phyloP scores from a whole-genome alignment of 371 early-diverging fungal genomes.

The Syncephalis plumigaleata region DNA sequence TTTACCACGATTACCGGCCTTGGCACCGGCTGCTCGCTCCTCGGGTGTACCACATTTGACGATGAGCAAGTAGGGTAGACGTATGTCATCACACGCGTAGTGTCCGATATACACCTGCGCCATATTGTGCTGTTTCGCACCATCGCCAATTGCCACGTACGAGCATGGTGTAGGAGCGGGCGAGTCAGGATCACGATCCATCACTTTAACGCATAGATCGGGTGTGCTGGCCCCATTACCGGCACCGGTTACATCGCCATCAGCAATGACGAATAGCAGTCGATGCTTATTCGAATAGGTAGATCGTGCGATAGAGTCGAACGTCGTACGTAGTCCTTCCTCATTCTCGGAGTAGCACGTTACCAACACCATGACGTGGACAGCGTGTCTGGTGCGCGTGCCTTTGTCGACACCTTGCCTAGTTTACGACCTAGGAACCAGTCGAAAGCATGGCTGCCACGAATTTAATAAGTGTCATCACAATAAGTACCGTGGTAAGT shows the following conservation, averaged over 20 bases:
- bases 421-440: slow-evolving; percentile 47
- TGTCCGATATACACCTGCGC: slow-evolving; percentile 29
- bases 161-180: slow-evolving; percentile 33
- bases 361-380: slow-evolving; percentile 22
- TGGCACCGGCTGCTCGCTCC: slow-evolving; percentile 21
- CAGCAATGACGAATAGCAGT: slow-evolving; percentile 75
- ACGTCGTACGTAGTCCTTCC: slow-evolving; percentile 66
- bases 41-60: slow-evolving; percentile 33
- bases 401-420: slow-evolving; percentile 22
- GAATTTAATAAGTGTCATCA: slow-evolving; percentile 47
- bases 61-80: slow-evolving; percentile 66
- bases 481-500: slow-evolving; percentile 27
- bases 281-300: slow-evolving; percentile 74
- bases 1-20: slow-evolving; percentile 73
- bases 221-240: slow-evolving; percentile 62
- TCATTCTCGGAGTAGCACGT: slow-evolving; percentile 86
- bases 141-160: slow-evolving; percentile 79
- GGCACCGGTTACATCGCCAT: slow-evolving; percentile 70
- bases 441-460: slow-evolving; percentile 48
- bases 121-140: slow-evolving; percentile 25
- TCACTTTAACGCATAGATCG: slow-evolving; percentile 45
- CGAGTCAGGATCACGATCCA: slow-evolving; percentile 26
- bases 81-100: slow-evolving; percentile 42
- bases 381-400: slow-evolving; percentile 1
- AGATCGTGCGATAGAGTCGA: slow-evolving; percentile 74